Base-by-base conservation (phyloP, 371 early-diverging fungal species). In the Mucor irregularis region DNA sequence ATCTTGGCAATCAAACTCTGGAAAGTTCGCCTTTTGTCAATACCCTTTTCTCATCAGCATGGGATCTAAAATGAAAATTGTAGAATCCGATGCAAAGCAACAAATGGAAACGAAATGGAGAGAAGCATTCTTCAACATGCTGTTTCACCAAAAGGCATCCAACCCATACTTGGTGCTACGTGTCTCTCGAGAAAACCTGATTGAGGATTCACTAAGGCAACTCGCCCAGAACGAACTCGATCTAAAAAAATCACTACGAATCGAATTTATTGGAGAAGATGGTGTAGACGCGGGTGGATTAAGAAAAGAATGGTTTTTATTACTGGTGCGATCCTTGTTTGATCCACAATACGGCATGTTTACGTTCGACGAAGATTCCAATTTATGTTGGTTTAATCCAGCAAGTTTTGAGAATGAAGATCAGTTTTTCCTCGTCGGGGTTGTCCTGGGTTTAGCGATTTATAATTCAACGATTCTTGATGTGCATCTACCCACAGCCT, bases 221-320 rank as follows among this genome's bases (percentile, higher is more conserved):
- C 62, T 92, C 10, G 79, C 85, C 3, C 76, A 79, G 42, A 80
- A 83, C 31, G 80, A 88, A 53, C 69, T 78, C 50, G 96, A 96
- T 49, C 70, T 96, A 44, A 93, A 95, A 62, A 90, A 93, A 62
- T 88, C 87, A 9, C 71, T 97, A 19, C 85, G 88, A 14, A 89
- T 95, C 43, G 84, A 89, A 57, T 95, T 96, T 76, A 74, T 90
- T 22, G 95, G 90, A 7, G 97, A 97, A 69, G 89, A 88, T 44
- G 85, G 90, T 68, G 94, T 88, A 3, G 98, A 98, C 74, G 95
- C 90, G n/a, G 99, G 99, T 43, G 99, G 99, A 0, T 70, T 99
- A 16, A 85, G 93, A 35, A 96, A 97, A 58, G 99, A 99, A 60
- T 97, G 95, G 94, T 94, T 96, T 59, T 74, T 91, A 56, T 80